Base-by-base conservation (phyloP, 1,139 yeast genomes). In the Kodamaea derodonti region DNA sequence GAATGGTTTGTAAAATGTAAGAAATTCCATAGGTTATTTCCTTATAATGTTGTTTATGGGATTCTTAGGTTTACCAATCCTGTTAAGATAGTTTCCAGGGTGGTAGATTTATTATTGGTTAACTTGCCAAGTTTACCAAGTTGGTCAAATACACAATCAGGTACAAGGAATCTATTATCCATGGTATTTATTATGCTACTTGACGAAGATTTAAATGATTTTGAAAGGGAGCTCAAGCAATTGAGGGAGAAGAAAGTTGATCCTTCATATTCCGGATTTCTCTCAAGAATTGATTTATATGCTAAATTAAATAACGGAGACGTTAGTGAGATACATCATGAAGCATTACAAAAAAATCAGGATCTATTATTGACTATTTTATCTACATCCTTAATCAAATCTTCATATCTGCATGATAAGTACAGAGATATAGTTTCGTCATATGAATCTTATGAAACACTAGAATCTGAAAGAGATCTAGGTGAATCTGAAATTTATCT, bases 21-120 rank as follows among this genome's bases (percentile, higher is more conserved):
- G 40, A 75, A 80, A 40, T 62, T 90, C 32, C 96, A 90, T 57
- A 60, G 70, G 23, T 52, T 85, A 40, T 76, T 88, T 60, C 97
- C 97, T 0, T 88, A 88, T 53, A 64, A 73, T 1, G 53, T 88
- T 31, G 75, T 88, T 56, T 80, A 81, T 33, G 86, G 86, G 13
- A 81, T 90, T 22, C 59, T 90, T 45, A 72, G 78, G 48, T 80
- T 81, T 44, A 85, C 97, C 1, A 90, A 90, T 51, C 97, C 97
- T 3, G 78, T 87, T 59, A 77, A 84, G 33, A 79, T 90, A 26
- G 77, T 86, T 62, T 83, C 88, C 38, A 78, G 84, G 17, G 62
- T 88, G 49, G 71, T 88, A 22, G 95, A 87, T 50, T 55, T 90
- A 38, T 76, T 90, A 42, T 74, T 90, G 58, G 84, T 88, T 14